Evolutionary conservation across 2,329 filamentous ascomycete species (phyloP), one percentile per base, ranked within the genome.

Genomic region (Juglanconis sp.): DNA sequence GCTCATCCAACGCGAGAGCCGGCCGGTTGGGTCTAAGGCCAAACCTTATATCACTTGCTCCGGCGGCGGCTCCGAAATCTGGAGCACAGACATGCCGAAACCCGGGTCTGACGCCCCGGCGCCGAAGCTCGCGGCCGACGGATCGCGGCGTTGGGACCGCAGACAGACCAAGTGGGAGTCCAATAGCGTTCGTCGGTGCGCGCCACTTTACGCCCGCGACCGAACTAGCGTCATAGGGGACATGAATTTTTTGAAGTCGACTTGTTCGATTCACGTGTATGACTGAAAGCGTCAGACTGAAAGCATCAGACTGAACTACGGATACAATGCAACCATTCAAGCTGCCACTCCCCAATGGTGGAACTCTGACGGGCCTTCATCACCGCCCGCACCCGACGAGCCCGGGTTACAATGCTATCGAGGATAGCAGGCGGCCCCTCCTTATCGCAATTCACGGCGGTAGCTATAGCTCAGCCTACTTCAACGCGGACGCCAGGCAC

Each of bases 391-490:
- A 44, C 34, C 5, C 51, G 6, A 55, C 55, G 4, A n/a, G 40
- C 1, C 53, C 35, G 31, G 44, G 42, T 2, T 52, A 60, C 17
- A 10, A 47, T 7, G 52, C 53, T 11, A 17, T 52, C 8, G n/a
- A n/a, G 15, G 31, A 30, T 17, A 49, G 42, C 30, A 62, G 30
- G 13, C 48, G 57, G 7, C 64, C 67, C 6, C 57, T 68, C 4
- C 10, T 67, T 17, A 57, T 68, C 6, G 64, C 60, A 9, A 52
- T 69, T 5, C 65, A 68, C 32, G 67, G 66, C n/a, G 67, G 65
- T 15, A 57, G 31, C 44, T 68, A 68, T 42, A 31, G 35, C 15
- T 57, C 57, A 35, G 42, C 24, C 2, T 67, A 68, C 54, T 68
- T 67, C 44, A 65, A 68, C 24, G 66, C 64, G 7, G 64, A 65